Percentiles rank a stretch among this genome's conserved stretches.
Conservation (phyloP, 345 rosid genomes). For the Lepidium africanum region DNA sequence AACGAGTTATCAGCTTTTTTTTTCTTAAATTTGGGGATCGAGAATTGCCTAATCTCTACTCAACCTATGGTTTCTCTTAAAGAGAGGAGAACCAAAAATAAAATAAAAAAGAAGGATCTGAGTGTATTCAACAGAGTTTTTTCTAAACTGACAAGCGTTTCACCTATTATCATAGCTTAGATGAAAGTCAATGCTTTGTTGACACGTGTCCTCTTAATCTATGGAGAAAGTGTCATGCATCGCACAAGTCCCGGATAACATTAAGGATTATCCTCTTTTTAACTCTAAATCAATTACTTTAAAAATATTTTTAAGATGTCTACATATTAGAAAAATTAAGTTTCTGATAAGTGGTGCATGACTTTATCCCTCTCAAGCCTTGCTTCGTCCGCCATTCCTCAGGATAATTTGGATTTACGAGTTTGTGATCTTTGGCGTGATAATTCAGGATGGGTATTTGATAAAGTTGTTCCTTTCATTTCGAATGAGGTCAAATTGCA, state of each 20-base stretch:
- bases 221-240: constrained; percentile 17
- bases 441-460: too few species aligned
- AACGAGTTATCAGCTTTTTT: neutral
- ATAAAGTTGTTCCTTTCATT: too few species aligned
- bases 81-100: constrained; percentile 21
- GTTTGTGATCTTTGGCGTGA: too few species aligned
- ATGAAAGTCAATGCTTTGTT: neutral
- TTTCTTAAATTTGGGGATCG: constrained; percentile 18
- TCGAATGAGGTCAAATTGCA: too few species aligned
- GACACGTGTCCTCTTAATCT: neutral
- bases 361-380: too few species aligned
- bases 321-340: too few species aligned
- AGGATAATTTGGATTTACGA: too few species aligned
- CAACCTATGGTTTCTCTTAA: constrained; percentile 29
- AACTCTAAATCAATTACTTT: neutral
- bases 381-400: too few species aligned
- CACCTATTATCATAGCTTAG: neutral
- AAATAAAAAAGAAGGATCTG: neutral
- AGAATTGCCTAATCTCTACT: constrained; percentile 33
- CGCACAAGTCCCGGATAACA: constrained; percentile 19
- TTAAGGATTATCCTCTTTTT: constrained; percentile 7
- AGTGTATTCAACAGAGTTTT: neutral
- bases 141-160: constrained; percentile 16
- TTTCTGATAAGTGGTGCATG: too few species aligned
- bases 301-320: too few species aligned